phyloP scores from a whole-genome alignment of 2,329 filamentous ascomycete species.

The Davidsoniella eucalypti region DNA sequence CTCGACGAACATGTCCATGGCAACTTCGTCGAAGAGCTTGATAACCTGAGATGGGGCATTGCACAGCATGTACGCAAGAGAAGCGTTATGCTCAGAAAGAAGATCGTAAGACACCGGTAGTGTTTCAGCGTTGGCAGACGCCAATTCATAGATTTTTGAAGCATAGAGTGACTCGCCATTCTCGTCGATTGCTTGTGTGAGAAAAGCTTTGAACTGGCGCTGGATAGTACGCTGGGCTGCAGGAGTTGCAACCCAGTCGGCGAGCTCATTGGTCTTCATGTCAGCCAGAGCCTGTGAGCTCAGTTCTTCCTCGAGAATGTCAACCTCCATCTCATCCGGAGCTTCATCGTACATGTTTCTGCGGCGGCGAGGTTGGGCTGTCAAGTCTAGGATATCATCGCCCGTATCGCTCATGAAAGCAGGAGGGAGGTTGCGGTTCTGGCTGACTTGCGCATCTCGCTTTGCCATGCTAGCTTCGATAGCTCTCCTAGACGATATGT shows the following conservation, averaged over 20 bases:
- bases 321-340: slow-evolving; percentile 77
- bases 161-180: slow-evolving; percentile 86
- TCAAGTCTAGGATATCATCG: slow-evolving; percentile 69
- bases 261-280: slow-evolving; percentile 82
- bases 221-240: slow-evolving; percentile 86
- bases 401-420: slow-evolving; percentile 75
- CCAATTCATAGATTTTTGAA: slow-evolving; percentile 83
- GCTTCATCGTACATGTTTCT: slow-evolving; percentile 91
- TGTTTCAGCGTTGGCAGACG: slow-evolving; percentile 90
- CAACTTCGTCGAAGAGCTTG: slow-evolving; percentile 90
- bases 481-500: slow-evolving; percentile 46
- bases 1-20: slow-evolving; percentile 87
- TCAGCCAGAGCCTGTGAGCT: slow-evolving; percentile 82
- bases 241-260: slow-evolving; percentile 85
- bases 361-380: slow-evolving; percentile 67
- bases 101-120: slow-evolving; percentile 94
- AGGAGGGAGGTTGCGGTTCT: slow-evolving; percentile 48
- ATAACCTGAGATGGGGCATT: slow-evolving; percentile 92
- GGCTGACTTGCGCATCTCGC: slow-evolving; percentile 55
- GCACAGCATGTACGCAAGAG: slow-evolving; percentile 85
- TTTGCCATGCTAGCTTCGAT: slow-evolving; percentile 59
- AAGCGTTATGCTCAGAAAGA: slow-evolving; percentile 76
- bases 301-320: slow-evolving; percentile 91
- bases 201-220: slow-evolving; percentile 90
- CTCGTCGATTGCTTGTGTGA: slow-evolving; percentile 89